Base-by-base conservation (phyloP, 495 filamentous ascomycete species). In the Tuber umbilicatum region DNA sequence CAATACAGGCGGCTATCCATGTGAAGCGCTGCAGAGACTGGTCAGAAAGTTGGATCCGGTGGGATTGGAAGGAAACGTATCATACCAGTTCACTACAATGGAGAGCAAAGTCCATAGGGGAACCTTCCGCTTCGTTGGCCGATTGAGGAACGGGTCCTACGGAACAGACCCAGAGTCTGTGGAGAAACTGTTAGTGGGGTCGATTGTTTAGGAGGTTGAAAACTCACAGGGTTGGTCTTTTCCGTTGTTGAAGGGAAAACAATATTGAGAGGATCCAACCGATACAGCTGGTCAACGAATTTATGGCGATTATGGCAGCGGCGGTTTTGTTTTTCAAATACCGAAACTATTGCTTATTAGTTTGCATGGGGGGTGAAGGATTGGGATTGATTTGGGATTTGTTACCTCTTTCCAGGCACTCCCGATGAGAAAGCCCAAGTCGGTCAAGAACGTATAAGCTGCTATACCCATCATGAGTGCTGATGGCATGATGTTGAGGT, bases 341-440 rank as follows among this genome's bases (percentile, higher is more conserved):
- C 67, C 77, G 76, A 31, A 76, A 72, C 77, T 79, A 55, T 64
- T 50, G 27, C n/a, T 12, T 35, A 27, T 39, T 42, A 45, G 43
- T 45, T 19, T n/a, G 19, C 67, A 37, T 41, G 21, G 21, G 35
- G 9, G 16, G 55, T 42, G 38, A 50, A 3, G 37, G 39, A 3
- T 14, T 27, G 4, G n/a, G 47, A 21, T 40, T n/a, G 60, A 42
- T 47, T 45, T 19, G 27, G 35, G 23, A 35, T 9, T 43, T 27
- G 71, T 1, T 72, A 79, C 77, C 37, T 72, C 72, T 50, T 72
- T 76, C 77, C 77, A 79, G 70, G 78, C 60, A 19, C 77, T 79
- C 40, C 69, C 64, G 31, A 79, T 50, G 31, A 73, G 78, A 27
- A 79, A 78, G 19, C 71, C 47, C 39, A 64, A 39, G 64, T 79